These are phyloP conservation scores for Kwoniella europaea DNA, from an alignment of 768 basidiomycete species.

Conservation along the genomic window DNA sequence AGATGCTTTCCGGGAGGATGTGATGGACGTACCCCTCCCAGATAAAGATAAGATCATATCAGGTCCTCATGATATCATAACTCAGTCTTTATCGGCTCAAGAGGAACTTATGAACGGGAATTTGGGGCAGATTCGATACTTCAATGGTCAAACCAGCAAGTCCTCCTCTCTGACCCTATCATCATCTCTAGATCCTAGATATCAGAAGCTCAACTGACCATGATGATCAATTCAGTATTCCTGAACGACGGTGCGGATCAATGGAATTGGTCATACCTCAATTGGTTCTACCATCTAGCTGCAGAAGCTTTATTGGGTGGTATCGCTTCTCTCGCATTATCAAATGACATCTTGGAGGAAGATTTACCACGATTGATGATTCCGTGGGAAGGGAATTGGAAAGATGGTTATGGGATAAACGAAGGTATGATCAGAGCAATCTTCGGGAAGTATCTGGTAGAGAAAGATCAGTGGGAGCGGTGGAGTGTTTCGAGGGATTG, in stretches of 20 bases:
- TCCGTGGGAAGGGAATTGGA: constrained; percentile 30
- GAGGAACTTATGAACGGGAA: not conserved
- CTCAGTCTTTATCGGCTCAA: not conserved
- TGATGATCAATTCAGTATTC: not conserved
- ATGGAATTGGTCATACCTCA: constrained; percentile 17
- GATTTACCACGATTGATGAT: constrained; percentile 11
- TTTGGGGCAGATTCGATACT: not conserved
- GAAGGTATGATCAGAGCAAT: constrained; percentile 27
- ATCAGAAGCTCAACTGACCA: not conserved
- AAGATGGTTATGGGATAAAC: constrained; percentile 27
- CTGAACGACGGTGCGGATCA: constrained; percentile 16
- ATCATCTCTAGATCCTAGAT: not conserved
- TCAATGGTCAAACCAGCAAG: not conserved
- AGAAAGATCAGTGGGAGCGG: not conserved
- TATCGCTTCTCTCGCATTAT: constrained; percentile 34
- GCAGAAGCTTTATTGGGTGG: constrained; percentile 17
- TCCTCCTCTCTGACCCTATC: not conserved
- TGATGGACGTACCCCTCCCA: not conserved
- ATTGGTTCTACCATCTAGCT: constrained; percentile 19
- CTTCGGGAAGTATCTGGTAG: constrained; percentile 27
- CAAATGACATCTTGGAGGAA: constrained; percentile 6
- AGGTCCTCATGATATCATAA: not conserved
- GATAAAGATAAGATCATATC: constrained; percentile 6
- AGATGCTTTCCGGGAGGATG: not conserved
- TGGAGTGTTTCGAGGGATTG: not conserved